Evolutionary conservation across 768 basidiomycete genomes (phyloP).

Genomic region (Rhizopogon vesiculosus): DNA sequence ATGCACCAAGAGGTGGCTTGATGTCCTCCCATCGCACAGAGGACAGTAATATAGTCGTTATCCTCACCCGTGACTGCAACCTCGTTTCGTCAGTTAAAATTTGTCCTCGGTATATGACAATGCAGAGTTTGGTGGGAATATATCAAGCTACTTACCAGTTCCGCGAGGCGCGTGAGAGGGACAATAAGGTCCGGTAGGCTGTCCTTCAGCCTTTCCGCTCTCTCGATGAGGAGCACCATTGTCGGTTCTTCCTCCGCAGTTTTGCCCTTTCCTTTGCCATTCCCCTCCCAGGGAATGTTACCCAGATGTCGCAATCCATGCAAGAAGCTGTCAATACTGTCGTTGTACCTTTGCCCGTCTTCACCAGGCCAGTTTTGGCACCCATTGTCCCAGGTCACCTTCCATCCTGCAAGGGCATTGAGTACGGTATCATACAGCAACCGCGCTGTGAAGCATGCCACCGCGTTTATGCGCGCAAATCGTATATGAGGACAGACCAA

Average conservation of each 20-base stretch:
- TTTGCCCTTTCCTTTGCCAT: slow-evolving; percentile 27
- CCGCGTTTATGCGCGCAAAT: slow-evolving; percentile 47
- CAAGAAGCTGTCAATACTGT: slow-evolving; percentile 64
- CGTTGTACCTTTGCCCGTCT: slow-evolving; percentile 48
- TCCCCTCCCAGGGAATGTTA: slow-evolving; percentile 13
- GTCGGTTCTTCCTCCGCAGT: slow-evolving; percentile 23
- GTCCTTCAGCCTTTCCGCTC: slow-evolving; percentile 63
- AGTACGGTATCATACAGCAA: slow-evolving; percentile 64
- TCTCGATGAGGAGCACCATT: slow-evolving; percentile 61
- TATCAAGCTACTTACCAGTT: slow-evolving; percentile 46
- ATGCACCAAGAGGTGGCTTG: slow-evolving; percentile 61
- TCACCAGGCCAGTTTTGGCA: slow-evolving; percentile 52
- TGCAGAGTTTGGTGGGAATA: background rate
- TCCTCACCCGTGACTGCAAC: slow-evolving; percentile 49
- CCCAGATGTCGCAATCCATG: slow-evolving; percentile 50
- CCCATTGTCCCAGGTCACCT: slow-evolving; percentile 54
- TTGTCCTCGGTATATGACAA: background rate
- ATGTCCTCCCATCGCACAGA: slow-evolving; percentile 68
- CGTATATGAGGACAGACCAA: slow-evolving; percentile 22
- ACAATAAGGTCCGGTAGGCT: slow-evolving; percentile 60
- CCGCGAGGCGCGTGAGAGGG: slow-evolving; percentile 65
- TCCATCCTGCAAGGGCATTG: slow-evolving; percentile 55
- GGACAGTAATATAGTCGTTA: slow-evolving; percentile 62
- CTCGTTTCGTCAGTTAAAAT: slow-evolving; percentile 3
- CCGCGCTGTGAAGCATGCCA: slow-evolving; percentile 57